Base-by-base conservation (phyloP, 2,329 filamentous ascomycete genomes). In the Colletotrichum orbiculare region DNA sequence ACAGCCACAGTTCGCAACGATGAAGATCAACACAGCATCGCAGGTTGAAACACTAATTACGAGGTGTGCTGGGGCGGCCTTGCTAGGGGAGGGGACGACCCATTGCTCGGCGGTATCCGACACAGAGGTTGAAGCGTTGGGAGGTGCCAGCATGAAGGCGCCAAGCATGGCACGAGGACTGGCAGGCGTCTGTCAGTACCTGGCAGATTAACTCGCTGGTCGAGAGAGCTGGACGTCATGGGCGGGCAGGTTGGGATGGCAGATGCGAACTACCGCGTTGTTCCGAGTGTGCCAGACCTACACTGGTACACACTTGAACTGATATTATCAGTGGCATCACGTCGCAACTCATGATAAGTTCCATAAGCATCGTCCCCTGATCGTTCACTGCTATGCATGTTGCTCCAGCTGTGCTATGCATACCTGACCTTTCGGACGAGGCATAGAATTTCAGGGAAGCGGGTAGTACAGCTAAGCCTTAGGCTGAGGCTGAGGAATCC, bases 391-490 rank as follows among this genome's bases (percentile, higher is more conserved):
- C 12, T 46, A n/a, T n/a, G 12, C 13, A 46, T 48, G 43, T 15
- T 25, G 13, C 39, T 15, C 17, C 37, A 35, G 54, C 33, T 60
- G 42, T 48, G 49, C 38, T 39, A 39, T 33, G 59, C 41, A 45
- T 4, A 10, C 46, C 33, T 46, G 35, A 33, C 37, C 37, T 37
- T 34, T 25, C 57, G 25, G 34, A 43, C 25, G 46, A 39, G 34
- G 25, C 25, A 41, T 64, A 43, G 64, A 61, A 65, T 59, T 61
- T 52, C 49, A 57, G 57, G 50, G 61, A 62, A 66, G 17, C 58
- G 34, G 41, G 46, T 54, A 35, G 61, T 46, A 41, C 38, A 50
- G n/a, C 33, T 15, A 39, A 15, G 43, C 6, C 15, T 42, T 9
- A 41, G 56, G 47, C 48, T 60, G 64, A 64, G 56, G 55, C 52